Base-by-base conservation (phyloP, 768 basidiomycete genomes). In the Pleurotus ostreatus region DNA sequence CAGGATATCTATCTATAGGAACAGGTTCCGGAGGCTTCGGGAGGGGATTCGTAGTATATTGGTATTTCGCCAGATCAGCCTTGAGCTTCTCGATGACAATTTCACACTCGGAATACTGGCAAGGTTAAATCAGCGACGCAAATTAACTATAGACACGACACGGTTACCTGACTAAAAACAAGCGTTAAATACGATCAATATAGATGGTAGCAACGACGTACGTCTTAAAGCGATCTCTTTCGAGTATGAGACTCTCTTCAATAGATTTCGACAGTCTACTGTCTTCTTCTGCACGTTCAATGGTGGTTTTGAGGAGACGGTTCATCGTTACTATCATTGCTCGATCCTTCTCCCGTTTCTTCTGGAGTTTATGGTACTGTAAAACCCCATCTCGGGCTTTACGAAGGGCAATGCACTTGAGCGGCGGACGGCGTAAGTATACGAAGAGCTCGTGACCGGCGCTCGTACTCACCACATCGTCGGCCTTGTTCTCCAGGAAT, bases 21-120 rank as follows among this genome's bases (percentile, higher is more conserved):
- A 83, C 65, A 2, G 80, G 82, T 55, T 78, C 75, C 11, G 83
- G 83, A n/a, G 83, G 83, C 41, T 70, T 66, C 20, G 83, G 83
- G 16, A 85, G 74, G 3, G 83, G 83, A 61, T 83, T 83, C 38
- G 66, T 64, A 49, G 63, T 62, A 57, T 71, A 68, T 49, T 61
- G 69, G 60, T 62, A 69, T 43, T 62, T 66, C 4, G 63, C 61
- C 39, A 69, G 61, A 45, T 67, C 65, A 9, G 66, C 58, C 13
- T 69, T 70, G 55, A 76, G 70, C 18, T 69, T 65, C 57, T 73
- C 68, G 5, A 78, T 62, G 58, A 76, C 66, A 26, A 68, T 59
- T 57, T 75, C 68, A 23, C 66, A 58, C 41, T 59, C 56, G 26
- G 55, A 48, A 30, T 69, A 47, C 69, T 73, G 54, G 25, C 20